These are phyloP conservation scores for Pseudoscleropodium purum DNA, from an alignment of 225 moss, liverwort and hornwort genomes.

Conservation along the genomic window DNA sequence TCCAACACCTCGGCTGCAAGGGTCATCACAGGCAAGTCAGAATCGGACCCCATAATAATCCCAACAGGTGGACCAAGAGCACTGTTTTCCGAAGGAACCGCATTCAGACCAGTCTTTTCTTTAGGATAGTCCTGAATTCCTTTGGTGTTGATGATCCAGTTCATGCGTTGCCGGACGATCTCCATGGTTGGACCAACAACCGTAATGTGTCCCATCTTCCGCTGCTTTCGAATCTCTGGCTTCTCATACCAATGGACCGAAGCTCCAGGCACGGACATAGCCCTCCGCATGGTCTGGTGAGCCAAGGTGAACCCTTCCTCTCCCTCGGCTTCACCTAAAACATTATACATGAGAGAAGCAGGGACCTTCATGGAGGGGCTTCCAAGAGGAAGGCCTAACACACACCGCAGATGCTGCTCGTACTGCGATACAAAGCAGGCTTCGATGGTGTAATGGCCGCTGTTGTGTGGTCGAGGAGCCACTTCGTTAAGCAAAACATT, in stretches of 20 bases:
- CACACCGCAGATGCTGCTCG: constrained; percentile 87
- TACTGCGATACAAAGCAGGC: constrained; percentile 87
- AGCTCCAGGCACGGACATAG: constrained; percentile 72
- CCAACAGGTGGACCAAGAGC: constrained; percentile 33
- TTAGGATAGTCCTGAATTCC: constrained; percentile 22
- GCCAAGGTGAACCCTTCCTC: constrained; percentile 66
- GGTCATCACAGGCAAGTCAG: constrained; percentile 88
- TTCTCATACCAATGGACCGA: constrained; percentile 95
- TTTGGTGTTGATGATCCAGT: constrained; percentile 38
- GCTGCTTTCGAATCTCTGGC: constrained; percentile 80
- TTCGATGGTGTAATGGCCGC: constrained; percentile 94
- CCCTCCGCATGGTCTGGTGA: constrained; percentile 51
- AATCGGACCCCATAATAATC: constrained; percentile 95
- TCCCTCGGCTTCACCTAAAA: constrained; percentile 75
- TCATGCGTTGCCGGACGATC: constrained; percentile 44
- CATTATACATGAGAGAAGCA: constrained; percentile 77
- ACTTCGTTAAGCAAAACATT: constrained; percentile 86
- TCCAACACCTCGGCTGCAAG: constrained; percentile 81
- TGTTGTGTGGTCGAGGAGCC: constrained; percentile 84
- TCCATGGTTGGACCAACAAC: constrained; percentile 62
- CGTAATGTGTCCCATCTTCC: constrained; percentile 95
- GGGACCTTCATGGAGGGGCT: constrained; percentile 88
- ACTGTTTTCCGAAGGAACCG: background rate
- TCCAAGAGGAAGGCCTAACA: constrained; percentile 87
- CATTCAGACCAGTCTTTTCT: background rate